Evolutionary conservation across 768 basidiomycete genomes (phyloP).

Genomic region (Phallus indusiatus): DNA sequence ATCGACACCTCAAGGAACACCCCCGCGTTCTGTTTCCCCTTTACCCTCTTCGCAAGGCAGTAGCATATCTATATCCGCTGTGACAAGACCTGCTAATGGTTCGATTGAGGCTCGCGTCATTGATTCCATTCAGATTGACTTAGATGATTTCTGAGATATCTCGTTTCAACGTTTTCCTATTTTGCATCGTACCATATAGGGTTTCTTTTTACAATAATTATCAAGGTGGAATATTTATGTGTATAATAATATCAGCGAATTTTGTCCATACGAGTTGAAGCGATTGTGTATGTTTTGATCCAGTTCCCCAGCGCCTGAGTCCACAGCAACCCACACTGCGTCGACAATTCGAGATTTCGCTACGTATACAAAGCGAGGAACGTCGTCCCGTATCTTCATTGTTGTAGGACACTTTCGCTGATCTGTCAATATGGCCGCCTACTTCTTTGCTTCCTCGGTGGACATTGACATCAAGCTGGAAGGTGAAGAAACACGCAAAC

Average conservation of each 20-base stretch:
- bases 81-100: constrained; percentile 28
- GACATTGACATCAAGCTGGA: constrained; percentile 87
- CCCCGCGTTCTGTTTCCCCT: constrained; percentile 30
- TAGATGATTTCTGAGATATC: constrained; percentile 58
- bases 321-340: too few species aligned
- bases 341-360: too few species aligned
- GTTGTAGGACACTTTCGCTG: neutral
- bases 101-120: constrained; percentile 47
- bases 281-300: too few species aligned
- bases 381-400: too few species aligned
- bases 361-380: too few species aligned
- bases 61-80: constrained; percentile 16
- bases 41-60: constrained; percentile 9
- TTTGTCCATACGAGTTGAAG: too few species aligned
- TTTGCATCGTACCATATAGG: neutral
- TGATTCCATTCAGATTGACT: constrained; percentile 62
- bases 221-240: too few species aligned
- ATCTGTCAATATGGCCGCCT: constrained; percentile 55
- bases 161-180: neutral
- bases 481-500: constrained; percentile 79
- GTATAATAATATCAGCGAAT: too few species aligned
- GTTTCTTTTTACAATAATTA: neutral
- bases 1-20: constrained; percentile 32
- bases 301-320: too few species aligned
- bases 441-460: constrained; percentile 86